Evolutionary conservation across 1,284 basidiomycete genomes (phyloP), one percentile per base, ranked within the genome.

Genomic region (Chondrostereum purpureum): DNA sequence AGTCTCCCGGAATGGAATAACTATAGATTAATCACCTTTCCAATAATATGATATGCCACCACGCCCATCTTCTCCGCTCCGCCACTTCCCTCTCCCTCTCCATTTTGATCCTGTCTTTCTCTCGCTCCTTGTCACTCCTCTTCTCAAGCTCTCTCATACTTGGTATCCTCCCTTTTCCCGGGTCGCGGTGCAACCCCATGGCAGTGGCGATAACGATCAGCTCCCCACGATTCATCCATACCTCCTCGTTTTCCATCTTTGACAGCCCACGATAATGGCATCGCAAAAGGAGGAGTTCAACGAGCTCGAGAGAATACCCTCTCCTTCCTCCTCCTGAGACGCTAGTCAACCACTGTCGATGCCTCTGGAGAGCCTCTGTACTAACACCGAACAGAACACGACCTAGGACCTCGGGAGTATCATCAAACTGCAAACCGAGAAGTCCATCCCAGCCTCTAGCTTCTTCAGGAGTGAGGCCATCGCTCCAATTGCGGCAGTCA

Each of bases 121-220:
- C 27, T n/a, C 27, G 27, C 8, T 31, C 27, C 27, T 31, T 31
- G 27, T 31, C 27, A n/a, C 27, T 31, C 27, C n/a, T 31, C 27
- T 31, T 31, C 27, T 31, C 27, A 8, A 31, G n/a, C 27, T 31
- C 27, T n/a, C 27, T 31, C 27, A 31, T 31, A n/a, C 27, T 31
- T n/a, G 27, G 73, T 71, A 88, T 82, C 49, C 72, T 72, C 71
- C 78, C 83, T 58, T 80, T 80, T 36, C 75, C 78, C 10, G 86
- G 86, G 63, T 90, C 87, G 14, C 87, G 78, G 62, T 90, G 86
- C 13, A 90, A 66, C 5, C 87, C 87, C 80, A 90, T 81, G 13
- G 86, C 87, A 49, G 78, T 81, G 5, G 73, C 83, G 51, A 88
- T 80, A 14, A 76, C 78, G 40, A 88, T 66, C 16, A 89, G 65